phyloP scores from a whole-genome alignment of 768 basidiomycete species.

The Pulveroboletus frians region DNA sequence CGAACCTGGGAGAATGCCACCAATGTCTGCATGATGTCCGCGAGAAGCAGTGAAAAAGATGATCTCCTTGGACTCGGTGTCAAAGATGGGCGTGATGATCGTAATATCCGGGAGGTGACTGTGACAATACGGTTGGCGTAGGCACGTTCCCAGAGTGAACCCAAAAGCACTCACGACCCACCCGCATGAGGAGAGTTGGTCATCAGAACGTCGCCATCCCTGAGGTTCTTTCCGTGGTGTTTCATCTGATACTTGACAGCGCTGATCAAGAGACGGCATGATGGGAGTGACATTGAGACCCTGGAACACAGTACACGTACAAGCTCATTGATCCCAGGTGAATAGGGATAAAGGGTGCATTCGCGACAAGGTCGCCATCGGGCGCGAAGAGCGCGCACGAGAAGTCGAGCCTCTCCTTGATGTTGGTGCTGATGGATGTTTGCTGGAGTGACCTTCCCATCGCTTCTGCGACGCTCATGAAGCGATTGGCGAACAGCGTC shows the following conservation, averaged over 20 bases:
- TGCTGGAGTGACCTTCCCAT: slow-evolving; percentile 91
- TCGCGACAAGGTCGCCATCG: slow-evolving; percentile 92
- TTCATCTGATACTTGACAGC: slow-evolving; percentile 90
- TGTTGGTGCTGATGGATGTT: slow-evolving; percentile 88
- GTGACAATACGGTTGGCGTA: not conserved
- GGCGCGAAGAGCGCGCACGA: slow-evolving; percentile 93
- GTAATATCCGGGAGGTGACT: slow-evolving; percentile 86
- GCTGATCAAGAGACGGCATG: slow-evolving; percentile 32
- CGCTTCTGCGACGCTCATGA: slow-evolving; percentile 96
- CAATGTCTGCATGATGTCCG: slow-evolving; percentile 92
- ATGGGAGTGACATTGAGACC: not conserved
- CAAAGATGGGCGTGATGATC: slow-evolving; percentile 89
- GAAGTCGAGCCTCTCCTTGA: slow-evolving; percentile 93
- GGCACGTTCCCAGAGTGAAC: slow-evolving; percentile 1
- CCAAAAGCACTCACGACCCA: slow-evolving; percentile 60
- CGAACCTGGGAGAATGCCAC: slow-evolving; percentile 86
- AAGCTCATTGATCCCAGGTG: slow-evolving; percentile 89
- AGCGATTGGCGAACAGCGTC: slow-evolving; percentile 91
- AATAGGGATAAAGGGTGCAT: slow-evolving; percentile 88
- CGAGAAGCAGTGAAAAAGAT: slow-evolving; percentile 93
- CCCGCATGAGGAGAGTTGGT: slow-evolving; percentile 88
- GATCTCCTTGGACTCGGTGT: slow-evolving; percentile 56
- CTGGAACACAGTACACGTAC: slow-evolving; percentile 41
- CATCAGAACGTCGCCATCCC: slow-evolving; percentile 91
- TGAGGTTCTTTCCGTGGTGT: slow-evolving; percentile 59